Base-by-base conservation (phyloP, 306 rosid genomes). In the Fragaria ananassa region DNA sequence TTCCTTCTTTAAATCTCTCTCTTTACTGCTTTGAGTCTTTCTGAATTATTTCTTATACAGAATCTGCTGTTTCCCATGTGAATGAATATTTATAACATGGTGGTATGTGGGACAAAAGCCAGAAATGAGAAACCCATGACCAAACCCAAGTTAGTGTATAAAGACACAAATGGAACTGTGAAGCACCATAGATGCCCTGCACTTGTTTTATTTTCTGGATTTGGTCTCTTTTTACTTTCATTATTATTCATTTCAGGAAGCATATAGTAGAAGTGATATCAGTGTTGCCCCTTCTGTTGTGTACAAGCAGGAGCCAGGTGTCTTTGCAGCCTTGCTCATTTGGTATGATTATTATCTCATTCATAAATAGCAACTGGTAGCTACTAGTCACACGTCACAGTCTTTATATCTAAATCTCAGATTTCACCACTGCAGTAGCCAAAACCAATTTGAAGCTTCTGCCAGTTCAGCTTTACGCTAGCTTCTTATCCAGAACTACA, bases 1-100 rank as follows among this genome's bases (percentile, higher is more conserved):
- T 60, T 60, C 37, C 19, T 8, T 21, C 31, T 8, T 9, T 56
- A 56, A 56, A 8, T 10, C 29, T 61, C 41, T 29, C 66, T 61
- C 34, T 58, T 39, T 35, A 8, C 21, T 18, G 15, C 14, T 39
- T 2, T 37, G 6, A 64, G 69, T 15, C 8, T 41, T 39, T 17
- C 12, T 8, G 17, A 18, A 35, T 2, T 1, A 37, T 65, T 67
- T 41, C 23, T 41, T 21, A 42, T 67, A 67, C 71, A 67, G 50
- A 39, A 67, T 41, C 71, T 67, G 51, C 71, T 11, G 53, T 67
- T 42, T 42, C 71, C 71, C 71, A 67, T 42, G 71, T 42, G 71
- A 71, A 47, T 35, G 69, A 63, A 17, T 58, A 11, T 2, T 4
- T 4, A 60, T 27, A 11, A 27, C 15, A 58, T 4, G 15, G 6